phyloP scores from a whole-genome alignment of 2,329 filamentous ascomycete species.

The Thelonectria rubi region DNA sequence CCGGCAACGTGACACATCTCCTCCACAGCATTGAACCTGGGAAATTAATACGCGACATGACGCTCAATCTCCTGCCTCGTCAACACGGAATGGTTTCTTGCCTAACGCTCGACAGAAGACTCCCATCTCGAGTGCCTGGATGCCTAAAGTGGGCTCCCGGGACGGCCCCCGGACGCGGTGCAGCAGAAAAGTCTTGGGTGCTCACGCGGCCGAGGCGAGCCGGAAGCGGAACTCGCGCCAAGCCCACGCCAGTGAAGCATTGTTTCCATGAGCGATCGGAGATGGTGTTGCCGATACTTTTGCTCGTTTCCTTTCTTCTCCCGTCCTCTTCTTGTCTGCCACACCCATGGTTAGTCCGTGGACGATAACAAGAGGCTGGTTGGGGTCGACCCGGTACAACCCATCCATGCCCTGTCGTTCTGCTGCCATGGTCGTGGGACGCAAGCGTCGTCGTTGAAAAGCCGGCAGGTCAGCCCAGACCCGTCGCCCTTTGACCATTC shows the following conservation, averaged over 20 bases:
- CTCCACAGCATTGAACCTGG: background rate
- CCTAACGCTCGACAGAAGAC: conserved; percentile 5
- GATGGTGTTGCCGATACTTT: conserved; percentile 1
- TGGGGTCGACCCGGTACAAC: conserved; percentile 5
- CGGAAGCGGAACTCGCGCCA: conserved; percentile 11
- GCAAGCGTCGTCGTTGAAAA: conserved; percentile 4
- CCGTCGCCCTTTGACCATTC: background rate
- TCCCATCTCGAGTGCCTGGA: conserved; percentile 8
- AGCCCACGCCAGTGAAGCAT: background rate
- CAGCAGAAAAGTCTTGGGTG: background rate
- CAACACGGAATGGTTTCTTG: background rate
- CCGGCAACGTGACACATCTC: background rate
- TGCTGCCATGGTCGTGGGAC: conserved; percentile 31
- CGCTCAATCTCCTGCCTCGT: background rate
- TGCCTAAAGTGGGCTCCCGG: conserved; percentile 30
- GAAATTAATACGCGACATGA: background rate
- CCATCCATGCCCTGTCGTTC: conserved; percentile 9
- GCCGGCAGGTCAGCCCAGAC: conserved; percentile 23
- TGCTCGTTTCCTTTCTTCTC: background rate
- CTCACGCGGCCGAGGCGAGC: conserved; percentile 25
- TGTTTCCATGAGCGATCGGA: background rate
- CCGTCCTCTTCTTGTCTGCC: background rate
- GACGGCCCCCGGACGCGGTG: conserved; percentile 15
- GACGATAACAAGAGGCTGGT: background rate
- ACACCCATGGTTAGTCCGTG: background rate